Percentiles rank a stretch among this genome's conserved stretches.
These are phyloP conservation scores for Syzygium jambos DNA, from an alignment of 345 rosid genomes.

Conservation along the genomic window DNA sequence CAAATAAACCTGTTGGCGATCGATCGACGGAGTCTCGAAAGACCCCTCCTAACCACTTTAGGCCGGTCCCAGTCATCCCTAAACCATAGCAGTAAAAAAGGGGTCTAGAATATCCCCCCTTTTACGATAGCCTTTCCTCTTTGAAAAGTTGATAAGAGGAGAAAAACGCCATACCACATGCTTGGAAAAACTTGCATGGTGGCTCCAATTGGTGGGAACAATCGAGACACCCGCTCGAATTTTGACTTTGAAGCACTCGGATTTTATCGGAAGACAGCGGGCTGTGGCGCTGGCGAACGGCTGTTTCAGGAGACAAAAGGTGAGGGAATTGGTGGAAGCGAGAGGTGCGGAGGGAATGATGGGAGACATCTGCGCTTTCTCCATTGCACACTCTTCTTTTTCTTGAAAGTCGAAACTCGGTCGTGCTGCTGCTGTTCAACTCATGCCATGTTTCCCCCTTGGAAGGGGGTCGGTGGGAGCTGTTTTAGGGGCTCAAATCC, in stretches of 20 bases:
- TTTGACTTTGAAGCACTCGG: not conserved
- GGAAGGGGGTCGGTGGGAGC: not conserved
- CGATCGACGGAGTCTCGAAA: not conserved
- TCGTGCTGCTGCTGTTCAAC: not conserved
- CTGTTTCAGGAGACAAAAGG: not conserved
- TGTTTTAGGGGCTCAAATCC: not conserved
- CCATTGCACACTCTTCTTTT: not conserved
- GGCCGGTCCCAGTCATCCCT: not conserved
- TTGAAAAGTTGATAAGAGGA: not conserved
- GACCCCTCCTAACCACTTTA: not conserved
- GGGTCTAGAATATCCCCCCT: not conserved
- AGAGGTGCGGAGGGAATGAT: not conserved
- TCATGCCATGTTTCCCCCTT: not conserved
- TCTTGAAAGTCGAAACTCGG: not conserved
- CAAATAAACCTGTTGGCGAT: not conserved
- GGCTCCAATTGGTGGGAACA: not conserved
- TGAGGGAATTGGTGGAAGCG: not conserved
- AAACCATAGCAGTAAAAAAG: not conserved
- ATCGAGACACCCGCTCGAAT: not conserved
- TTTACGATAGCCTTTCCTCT: not conserved
- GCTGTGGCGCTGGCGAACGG: not conserved
- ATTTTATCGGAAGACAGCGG: not conserved
- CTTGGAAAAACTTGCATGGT: not conserved
- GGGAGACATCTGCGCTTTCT: not conserved
- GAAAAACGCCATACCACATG: not conserved